These are phyloP conservation scores for Wallacemonas sp. DNA, from an alignment of 208 protist genomes.

Conservation along the genomic window DNA sequence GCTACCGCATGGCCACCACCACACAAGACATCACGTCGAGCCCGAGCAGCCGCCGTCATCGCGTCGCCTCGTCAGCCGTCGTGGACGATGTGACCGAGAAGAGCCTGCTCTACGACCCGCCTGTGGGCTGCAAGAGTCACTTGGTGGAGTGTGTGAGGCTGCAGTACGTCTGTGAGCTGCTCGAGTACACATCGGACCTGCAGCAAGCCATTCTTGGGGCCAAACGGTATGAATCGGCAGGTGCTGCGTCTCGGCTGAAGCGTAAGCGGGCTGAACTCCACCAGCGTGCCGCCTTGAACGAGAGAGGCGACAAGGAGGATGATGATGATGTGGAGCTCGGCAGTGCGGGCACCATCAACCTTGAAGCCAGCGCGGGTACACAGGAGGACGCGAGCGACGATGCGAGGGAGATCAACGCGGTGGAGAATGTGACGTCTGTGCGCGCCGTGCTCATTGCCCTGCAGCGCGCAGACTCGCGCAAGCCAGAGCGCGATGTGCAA, in stretches of 20 bases:
- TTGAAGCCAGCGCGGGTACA: no score
- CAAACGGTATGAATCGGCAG: conserved; percentile 25
- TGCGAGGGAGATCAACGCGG: not conserved
- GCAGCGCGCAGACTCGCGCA: conserved; percentile 29
- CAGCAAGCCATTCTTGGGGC: conserved; percentile 35
- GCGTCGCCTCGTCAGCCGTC: not conserved
- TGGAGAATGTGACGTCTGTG: conserved; percentile 22
- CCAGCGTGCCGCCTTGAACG: not conserved
- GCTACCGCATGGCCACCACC: conserved; percentile 10
- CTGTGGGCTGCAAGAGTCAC: conserved; percentile 27
- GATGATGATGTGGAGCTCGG: conserved; percentile 17
- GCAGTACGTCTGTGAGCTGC: conserved; percentile 46
- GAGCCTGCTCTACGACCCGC: not conserved
- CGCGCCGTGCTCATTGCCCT: conserved; percentile 38
- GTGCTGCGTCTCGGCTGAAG: conserved; percentile 12
- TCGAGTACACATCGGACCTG: conserved; percentile 44
- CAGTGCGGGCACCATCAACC: conserved; percentile 1
- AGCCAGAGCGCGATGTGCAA: conserved; percentile 30
- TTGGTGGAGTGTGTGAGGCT: conserved; percentile 38
- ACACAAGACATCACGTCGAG: not conserved
- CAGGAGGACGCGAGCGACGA: not conserved
- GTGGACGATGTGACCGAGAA: not conserved
- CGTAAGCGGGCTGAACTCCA: conserved; percentile 7
- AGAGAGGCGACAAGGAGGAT: conserved; percentile 19
- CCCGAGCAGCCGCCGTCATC: not conserved